Evolutionary conservation across 2,329 filamentous ascomycete genomes (phyloP).

Genomic region (Cladosporium sp.): DNA sequence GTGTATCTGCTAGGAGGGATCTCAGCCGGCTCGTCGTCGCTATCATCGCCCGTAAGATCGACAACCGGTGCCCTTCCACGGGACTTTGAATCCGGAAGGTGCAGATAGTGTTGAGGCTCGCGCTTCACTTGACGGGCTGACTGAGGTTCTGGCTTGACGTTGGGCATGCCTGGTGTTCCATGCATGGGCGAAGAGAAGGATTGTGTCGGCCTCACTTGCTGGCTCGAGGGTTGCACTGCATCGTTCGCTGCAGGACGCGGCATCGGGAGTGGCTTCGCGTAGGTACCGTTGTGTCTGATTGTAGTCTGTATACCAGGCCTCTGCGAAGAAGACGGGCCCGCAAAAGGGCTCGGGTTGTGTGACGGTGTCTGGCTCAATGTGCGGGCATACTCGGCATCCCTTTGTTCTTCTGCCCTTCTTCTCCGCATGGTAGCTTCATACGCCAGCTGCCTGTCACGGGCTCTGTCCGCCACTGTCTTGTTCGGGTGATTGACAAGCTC

Average conservation of each 20-base stretch:
- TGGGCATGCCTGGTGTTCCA: not conserved
- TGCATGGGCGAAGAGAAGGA: not conserved
- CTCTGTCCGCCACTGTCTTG: conserved; percentile 12
- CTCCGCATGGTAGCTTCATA: conserved; percentile 21
- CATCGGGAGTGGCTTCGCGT: conserved; percentile 25
- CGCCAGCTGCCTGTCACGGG: conserved; percentile 19
- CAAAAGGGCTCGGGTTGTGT: conserved; percentile 8
- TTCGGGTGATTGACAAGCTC: conserved; percentile 23
- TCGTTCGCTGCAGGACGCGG: conserved; percentile 12
- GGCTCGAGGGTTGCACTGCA: not conserved
- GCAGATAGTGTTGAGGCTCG: not conserved
- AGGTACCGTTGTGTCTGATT: conserved; percentile 30
- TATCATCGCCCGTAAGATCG: conserved; percentile 35
- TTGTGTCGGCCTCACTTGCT: not conserved
- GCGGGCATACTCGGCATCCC: conserved; percentile 32
- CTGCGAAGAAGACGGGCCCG: conserved; percentile 26
- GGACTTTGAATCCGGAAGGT: not conserved
- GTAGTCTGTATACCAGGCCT: conserved; percentile 32
- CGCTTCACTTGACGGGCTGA: not conserved
- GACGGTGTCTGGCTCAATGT: conserved; percentile 27
- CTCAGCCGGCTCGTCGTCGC: conserved; percentile 33
- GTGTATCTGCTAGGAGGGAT: conserved; percentile 28
- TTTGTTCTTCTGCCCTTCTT: conserved; percentile 22
- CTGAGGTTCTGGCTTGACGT: not conserved
- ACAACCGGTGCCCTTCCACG: conserved; percentile 24